Conservation (phyloP, 371 early-diverging fungal genomes). For the Smittium mucronatum region DNA sequence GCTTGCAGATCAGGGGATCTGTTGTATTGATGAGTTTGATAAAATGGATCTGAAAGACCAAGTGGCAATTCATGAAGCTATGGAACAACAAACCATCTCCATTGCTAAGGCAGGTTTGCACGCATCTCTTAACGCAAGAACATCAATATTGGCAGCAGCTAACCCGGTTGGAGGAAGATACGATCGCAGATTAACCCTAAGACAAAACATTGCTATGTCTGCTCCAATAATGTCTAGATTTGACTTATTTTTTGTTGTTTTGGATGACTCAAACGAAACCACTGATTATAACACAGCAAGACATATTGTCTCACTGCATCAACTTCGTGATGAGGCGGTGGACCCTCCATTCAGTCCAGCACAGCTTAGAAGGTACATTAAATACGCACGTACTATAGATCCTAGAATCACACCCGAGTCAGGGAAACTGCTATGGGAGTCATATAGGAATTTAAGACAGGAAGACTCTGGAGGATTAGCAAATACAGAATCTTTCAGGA, state of each 20-base stretch:
- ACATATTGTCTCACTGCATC: constrained; percentile 90
- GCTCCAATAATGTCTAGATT: constrained; percentile 99
- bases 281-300: constrained; percentile 89
- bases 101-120: constrained; percentile 99
- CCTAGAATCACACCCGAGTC: constrained; percentile 77
- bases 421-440: constrained; percentile 59
- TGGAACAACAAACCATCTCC: constrained; percentile 99
- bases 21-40: constrained; percentile 99
- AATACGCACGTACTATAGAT: constrained; percentile 74
- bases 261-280: constrained; percentile 88
- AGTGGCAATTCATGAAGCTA: constrained; percentile 99
- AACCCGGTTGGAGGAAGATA: constrained; percentile 97
- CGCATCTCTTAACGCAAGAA: constrained; percentile 96
- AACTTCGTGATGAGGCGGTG: constrained; percentile 53
- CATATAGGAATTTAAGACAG: constrained; percentile 85
- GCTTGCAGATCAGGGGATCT: constrained; percentile 99
- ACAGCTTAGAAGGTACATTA: constrained; percentile 72
- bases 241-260: constrained; percentile 97
- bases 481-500: constrained; percentile 67
- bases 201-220: constrained; percentile 96
- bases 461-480: constrained; percentile 64
- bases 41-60: constrained; percentile 98
- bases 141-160: constrained; percentile 97
- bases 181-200: constrained; percentile 82
- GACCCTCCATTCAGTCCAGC: constrained; percentile 59